These are phyloP conservation scores for Salix exigua DNA, from an alignment of 345 rosid species.

Conservation along the genomic window DNA sequence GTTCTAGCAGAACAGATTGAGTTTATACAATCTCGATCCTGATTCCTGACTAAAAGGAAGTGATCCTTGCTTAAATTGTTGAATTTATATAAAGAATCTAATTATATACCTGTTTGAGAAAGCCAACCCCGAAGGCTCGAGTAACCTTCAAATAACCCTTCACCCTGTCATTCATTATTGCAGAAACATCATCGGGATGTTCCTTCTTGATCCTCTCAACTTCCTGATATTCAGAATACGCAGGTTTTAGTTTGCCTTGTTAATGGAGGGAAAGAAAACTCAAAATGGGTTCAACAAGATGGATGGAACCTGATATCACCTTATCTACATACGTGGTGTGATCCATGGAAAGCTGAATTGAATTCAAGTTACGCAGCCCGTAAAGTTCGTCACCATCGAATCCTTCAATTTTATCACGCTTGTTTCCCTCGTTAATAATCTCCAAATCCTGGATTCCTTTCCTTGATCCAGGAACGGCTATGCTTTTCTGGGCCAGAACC, in stretches of 20 bases:
- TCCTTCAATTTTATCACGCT: background rate
- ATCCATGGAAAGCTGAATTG: conserved; percentile 76
- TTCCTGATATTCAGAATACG: conserved; percentile 46
- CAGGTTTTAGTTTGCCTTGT: background rate
- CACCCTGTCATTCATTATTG: conserved; percentile 74
- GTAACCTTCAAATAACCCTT: conserved; percentile 94
- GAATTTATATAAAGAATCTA: background rate
- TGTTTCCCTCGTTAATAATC: conserved; percentile 28
- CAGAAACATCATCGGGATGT: conserved; percentile 73
- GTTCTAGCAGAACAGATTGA: background rate
- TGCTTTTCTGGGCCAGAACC: conserved; percentile 51
- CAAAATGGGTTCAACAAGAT: background rate
- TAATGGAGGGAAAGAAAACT: too few species aligned
- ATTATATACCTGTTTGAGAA: conserved; percentile 68
- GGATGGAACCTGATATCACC: conserved; percentile 34
- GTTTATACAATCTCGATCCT: too few species aligned
- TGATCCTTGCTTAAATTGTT: too few species aligned
- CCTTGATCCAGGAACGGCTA: conserved; percentile 34
- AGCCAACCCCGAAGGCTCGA: conserved; percentile 94
- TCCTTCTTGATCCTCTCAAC: conserved; percentile 72
- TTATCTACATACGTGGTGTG: conserved; percentile 69
- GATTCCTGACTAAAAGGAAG: too few species aligned
- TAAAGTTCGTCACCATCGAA: conserved; percentile 15
- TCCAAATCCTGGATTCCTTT: conserved; percentile 64
- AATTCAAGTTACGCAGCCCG: conserved; percentile 28